phyloP scores from a whole-genome alignment of 2,329 filamentous ascomycete genomes.

The Venturia asperata region DNA sequence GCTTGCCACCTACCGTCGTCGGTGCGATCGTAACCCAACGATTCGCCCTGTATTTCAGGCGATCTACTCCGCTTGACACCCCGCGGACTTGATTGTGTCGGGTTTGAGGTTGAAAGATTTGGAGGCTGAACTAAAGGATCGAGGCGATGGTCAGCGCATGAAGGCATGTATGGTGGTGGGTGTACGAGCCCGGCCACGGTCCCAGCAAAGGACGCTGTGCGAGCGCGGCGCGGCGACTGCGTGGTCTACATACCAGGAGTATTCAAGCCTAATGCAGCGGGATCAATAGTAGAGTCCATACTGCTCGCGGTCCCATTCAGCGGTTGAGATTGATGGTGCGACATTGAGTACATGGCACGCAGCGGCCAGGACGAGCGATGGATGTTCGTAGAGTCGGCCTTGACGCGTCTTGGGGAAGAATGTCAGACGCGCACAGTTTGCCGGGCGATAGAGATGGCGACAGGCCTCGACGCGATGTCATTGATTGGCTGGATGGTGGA shows the following conservation, averaged over 20 bases:
- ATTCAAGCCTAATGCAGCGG: slow-evolving; percentile 30
- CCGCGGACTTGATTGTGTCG: slow-evolving; percentile 30
- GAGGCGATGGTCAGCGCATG: slow-evolving; percentile 13
- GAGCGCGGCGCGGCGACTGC: background rate
- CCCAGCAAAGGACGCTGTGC: background rate
- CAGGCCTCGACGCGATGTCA: background rate
- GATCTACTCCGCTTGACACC: slow-evolving; percentile 38
- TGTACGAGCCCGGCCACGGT: background rate
- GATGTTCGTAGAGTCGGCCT: background rate
- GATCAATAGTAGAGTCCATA: slow-evolving; percentile 38
- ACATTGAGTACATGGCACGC: slow-evolving; percentile 24
- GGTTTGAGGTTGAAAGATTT: slow-evolving; percentile 24
- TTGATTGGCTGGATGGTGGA: background rate
- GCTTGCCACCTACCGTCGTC: slow-evolving; percentile 28
- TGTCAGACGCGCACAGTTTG: background rate
- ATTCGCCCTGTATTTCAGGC: slow-evolving; percentile 30
- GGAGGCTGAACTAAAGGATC: slow-evolving; percentile 15
- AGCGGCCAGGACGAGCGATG: background rate
- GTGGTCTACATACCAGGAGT: slow-evolving; percentile 29
- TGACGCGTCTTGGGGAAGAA: background rate
- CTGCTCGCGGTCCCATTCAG: slow-evolving; percentile 29
- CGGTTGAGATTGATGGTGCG: slow-evolving; percentile 31
- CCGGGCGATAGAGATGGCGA: background rate
- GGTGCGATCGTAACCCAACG: slow-evolving; percentile 28
- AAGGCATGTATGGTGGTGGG: slow-evolving; percentile 1